Conservation (phyloP, 352 stramenopile genomes). For the Pythium phragmiticola region DNA sequence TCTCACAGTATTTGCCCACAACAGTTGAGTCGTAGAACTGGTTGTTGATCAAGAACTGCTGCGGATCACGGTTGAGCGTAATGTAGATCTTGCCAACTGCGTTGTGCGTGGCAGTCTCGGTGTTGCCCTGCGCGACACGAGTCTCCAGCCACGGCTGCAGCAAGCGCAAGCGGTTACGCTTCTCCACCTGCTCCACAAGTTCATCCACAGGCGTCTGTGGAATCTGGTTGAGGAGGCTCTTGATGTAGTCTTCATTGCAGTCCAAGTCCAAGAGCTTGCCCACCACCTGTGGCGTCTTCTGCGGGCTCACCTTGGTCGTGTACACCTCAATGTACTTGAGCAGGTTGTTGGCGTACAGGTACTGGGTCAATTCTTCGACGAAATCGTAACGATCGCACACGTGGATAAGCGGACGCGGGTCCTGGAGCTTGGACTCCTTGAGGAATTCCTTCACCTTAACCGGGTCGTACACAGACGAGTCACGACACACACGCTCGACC, state of each 20-base stretch:
- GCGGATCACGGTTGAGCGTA: slow-evolving; percentile 98
- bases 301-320: slow-evolving; percentile 95
- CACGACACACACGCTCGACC: slow-evolving; percentile 98
- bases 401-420: slow-evolving; percentile 98
- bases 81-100: slow-evolving; percentile 99
- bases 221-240: slow-evolving; percentile 99
- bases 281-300: slow-evolving; percentile 98
- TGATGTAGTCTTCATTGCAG: slow-evolving; percentile 99
- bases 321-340: slow-evolving; percentile 99
- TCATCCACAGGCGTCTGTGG: slow-evolving; percentile 95
- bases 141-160: slow-evolving; percentile 99
- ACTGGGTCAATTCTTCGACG: slow-evolving; percentile 99
- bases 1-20: slow-evolving; percentile 99
- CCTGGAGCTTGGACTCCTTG: slow-evolving; percentile 98
- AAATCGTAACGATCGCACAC: slow-evolving; percentile 99
- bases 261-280: slow-evolving; percentile 98
- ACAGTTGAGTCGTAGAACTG: slow-evolving; percentile 99
- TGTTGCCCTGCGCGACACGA: slow-evolving; percentile 98
- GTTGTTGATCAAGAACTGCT: slow-evolving; percentile 99
- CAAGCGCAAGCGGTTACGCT: slow-evolving; percentile 98
- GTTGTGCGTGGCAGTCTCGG: slow-evolving; percentile 99
- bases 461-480: slow-evolving; percentile 99
- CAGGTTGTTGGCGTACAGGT: slow-evolving; percentile 99
- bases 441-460: slow-evolving; percentile 99
- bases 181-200: slow-evolving; percentile 98